phyloP scores from a whole-genome alignment of 768 basidiomycete species.

The Clathrus columnatus region DNA sequence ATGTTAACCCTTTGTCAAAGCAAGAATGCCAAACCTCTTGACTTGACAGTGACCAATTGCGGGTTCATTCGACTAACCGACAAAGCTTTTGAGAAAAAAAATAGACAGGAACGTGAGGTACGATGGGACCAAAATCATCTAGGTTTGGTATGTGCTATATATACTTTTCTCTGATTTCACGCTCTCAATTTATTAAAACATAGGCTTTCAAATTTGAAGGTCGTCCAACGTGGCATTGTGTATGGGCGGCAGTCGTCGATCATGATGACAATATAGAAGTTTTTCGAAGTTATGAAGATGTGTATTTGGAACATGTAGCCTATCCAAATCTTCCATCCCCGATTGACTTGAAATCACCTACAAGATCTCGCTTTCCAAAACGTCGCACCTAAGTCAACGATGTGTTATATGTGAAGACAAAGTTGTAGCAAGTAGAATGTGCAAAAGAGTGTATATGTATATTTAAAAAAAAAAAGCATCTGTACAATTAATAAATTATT shows the following conservation, averaged over 20 bases:
- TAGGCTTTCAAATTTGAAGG: constrained; percentile 43
- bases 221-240: constrained; percentile 46
- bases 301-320: constrained; percentile 32
- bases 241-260: constrained; percentile 55
- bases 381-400: not conserved
- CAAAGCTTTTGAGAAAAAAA: constrained; percentile 43
- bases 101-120: constrained; percentile 18
- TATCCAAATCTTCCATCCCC: not conserved
- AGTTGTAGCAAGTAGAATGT: no score
- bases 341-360: constrained; percentile 3
- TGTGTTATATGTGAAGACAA: no score
- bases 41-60: constrained; percentile 43
- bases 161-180: no score
- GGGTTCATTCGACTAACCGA: constrained; percentile 47
- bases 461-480: no score
- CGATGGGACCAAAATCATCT: constrained; percentile 28
- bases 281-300: constrained; percentile 53
- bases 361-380: not conserved
- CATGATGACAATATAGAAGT: constrained; percentile 35
- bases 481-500: no score
- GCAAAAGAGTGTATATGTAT: no score
- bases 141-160: constrained; percentile 16
- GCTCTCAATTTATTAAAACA: no score
- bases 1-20: constrained; percentile 29
- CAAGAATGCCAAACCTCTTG: constrained; percentile 24